Base-by-base conservation (phyloP, 2,329 filamentous ascomycete species). In the Beauveria bassiana region DNA sequence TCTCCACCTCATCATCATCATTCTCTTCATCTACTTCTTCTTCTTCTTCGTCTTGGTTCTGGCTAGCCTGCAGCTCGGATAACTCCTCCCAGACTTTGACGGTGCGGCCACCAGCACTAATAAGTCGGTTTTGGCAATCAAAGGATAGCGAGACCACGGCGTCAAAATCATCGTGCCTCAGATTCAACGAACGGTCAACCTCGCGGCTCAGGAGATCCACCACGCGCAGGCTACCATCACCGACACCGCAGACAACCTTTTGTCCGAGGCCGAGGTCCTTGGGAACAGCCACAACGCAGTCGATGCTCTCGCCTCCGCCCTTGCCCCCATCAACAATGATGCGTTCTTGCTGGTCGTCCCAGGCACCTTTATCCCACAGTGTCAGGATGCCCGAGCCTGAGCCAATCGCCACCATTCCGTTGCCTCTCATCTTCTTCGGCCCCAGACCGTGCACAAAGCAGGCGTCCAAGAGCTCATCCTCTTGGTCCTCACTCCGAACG, bases 21-120 rank as follows among this genome's bases (percentile, higher is more conserved):
- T 75, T 74, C 4, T 77, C 76, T 10, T 78, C 77, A 14, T 81
- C 78, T 0, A 74, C 74, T 0, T 79, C 78, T 0, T 75, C 75
- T 1, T 79, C 80, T 1, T 79, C 80, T 0, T 83, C 81, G 0
- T 79, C 80, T 1, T 78, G 78, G 1, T 72, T 71, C 2, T 67
- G 67, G 34, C 71, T 68, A 2, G 77, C 78, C 24, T 82, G 79
- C 3, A 80, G 72, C 62, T 78, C 79, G n/a, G 82, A 78, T 63
- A 87, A 83, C 70, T 95, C 86, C 89, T 95, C 86, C 95, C 95
- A 99, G 2, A 98, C 87, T 74, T 97, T 97, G 65, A 99, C 84
- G 0, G 86, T 86, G 67, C 83, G 84, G 0, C 95, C 95, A 59
- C 95, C 95, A 12, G 91, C 93, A 69, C 87, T 96, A 67, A 99